Evolutionary conservation across 2,329 filamentous ascomycete species (phyloP), one percentile per base, ranked within the genome.

Genomic region (Fonsecaea monophora): DNA sequence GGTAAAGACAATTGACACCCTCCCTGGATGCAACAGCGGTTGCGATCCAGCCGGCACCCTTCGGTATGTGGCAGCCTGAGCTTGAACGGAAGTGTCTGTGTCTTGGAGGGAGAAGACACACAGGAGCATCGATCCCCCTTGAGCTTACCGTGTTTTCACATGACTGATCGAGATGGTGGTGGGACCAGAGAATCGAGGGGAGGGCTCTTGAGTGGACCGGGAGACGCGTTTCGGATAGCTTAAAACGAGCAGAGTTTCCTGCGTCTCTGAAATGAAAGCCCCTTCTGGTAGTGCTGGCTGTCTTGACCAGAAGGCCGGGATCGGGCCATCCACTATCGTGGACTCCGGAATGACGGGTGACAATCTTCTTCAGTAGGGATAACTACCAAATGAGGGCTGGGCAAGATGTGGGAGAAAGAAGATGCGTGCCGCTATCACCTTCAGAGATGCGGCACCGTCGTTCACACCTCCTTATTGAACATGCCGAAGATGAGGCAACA

Each of bases 391-490:
- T 25, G 7, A 15, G n/a, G 38, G 8, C 40, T 58, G 32, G 34
- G 15, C 50, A 34, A 12, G 5, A 25, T 54, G 15, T n/a, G 25
- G 66, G 58, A 83, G 72, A 0, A 81, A 81, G 21, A 79, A 83
- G 66, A 84, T 83, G 81, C 81, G 84, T 2, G 81, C 48, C 15
- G 12, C 78, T 25, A 84, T 79, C 50, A 84, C 77, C 25, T 25
- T 25, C 25, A 25, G 9, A 84, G 75, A 0, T 76, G 75, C 1
- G 83, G 78, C 5, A 82, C 82, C 2, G 68, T 83, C 81, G 56
- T 25, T 25, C 25, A 25, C 25, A 25, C 25, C 79, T 78, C 10
- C 79, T 73, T 68, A 21, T 74, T 74, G 18, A 78, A 64, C 1
- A 73, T 73, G 35, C 77, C 76, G 12, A 78, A 64, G 30, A 80